Percentiles rank a stretch among this genome's conserved stretches.
phyloP scores from a whole-genome alignment of 345 rosid species.

The Populus nigra region DNA sequence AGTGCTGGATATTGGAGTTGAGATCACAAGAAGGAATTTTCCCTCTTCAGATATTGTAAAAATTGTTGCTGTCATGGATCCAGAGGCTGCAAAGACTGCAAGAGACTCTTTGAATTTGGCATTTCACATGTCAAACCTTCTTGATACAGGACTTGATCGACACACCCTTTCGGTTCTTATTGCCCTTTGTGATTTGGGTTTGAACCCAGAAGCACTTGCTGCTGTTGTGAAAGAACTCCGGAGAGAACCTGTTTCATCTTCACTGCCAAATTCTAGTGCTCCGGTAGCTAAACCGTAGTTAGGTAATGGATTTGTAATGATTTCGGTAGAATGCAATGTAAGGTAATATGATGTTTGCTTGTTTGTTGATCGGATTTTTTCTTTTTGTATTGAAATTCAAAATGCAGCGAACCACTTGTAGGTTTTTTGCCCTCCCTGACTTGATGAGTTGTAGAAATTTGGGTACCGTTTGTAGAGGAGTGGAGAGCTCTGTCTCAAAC shows the following conservation, averaged over 20 bases:
- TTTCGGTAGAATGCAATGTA: not conserved
- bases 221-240: constrained; percentile 11
- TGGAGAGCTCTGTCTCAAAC: not conserved
- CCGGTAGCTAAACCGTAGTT: not conserved
- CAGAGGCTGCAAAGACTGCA: constrained; percentile 8
- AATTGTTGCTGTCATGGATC: not conserved
- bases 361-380: not conserved
- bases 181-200: constrained; percentile 14
- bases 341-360: not conserved
- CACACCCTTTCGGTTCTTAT: constrained; percentile 15
- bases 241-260: not conserved
- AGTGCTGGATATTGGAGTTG: not conserved
- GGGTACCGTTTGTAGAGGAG: not conserved
- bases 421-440: not conserved
- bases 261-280: not conserved
- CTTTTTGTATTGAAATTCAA: not conserved
- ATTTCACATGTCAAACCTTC: constrained; percentile 10
- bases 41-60: not conserved
- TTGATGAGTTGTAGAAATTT: not conserved
- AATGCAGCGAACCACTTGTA: not conserved
- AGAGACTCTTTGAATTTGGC: constrained; percentile 14
- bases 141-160: constrained; percentile 11
- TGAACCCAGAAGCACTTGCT: constrained; percentile 17
- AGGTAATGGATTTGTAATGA: not conserved
- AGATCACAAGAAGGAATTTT: not conserved